Base-by-base conservation (phyloP, 176 grass and related monocot species). In the Poa pratensis region DNA sequence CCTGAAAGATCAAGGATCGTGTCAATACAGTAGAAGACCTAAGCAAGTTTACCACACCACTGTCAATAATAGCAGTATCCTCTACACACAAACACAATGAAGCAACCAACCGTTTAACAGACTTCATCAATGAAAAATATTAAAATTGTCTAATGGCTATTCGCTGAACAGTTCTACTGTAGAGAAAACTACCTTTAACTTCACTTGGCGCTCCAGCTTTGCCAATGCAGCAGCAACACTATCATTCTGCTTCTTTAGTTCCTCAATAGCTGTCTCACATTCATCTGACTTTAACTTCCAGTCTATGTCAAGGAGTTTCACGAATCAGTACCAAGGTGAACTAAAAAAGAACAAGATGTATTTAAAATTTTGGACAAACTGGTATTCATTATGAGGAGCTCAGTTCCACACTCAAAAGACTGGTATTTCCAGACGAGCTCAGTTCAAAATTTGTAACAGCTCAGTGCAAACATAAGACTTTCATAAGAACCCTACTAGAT, bases 261-360 rank as follows among this genome's bases (percentile, higher is more conserved):
- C 91, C 48, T 95, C 96, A 49, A 95, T 86, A 28, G 82, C 81
- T 42, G 82, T 90, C 75, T 95, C 96, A 86, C 84, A 98, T 83
- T 95, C 96, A 80, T 95, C 96, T 23, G 96, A 98, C 93, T 90
- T 94, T 32, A 84, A 72, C 82, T 98, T 98, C 96, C 96, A 98
- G 28, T 98, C 96, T 98, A 69, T 59, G 45, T 77, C 42, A 20
- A 65, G 42, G 27, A 80, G 30, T 59, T 81, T 28, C 50, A 76
- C 75, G 69, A 80, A 78, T 72, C 16, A 83, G 42, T 59, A 80
- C 59, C 80, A 80, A 84, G 50, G 50, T 28, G 37, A 90, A 51
- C 18, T 77, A 62, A 67, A 42, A 62, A 50, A 26, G 23, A 78
- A 6, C 22, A 89, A 69, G 18, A 64, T 73, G 22, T 77, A 80